These are phyloP conservation scores for Trichoderma reesei DNA, from an alignment of 495 filamentous ascomycete species.

Conservation along the genomic window DNA sequence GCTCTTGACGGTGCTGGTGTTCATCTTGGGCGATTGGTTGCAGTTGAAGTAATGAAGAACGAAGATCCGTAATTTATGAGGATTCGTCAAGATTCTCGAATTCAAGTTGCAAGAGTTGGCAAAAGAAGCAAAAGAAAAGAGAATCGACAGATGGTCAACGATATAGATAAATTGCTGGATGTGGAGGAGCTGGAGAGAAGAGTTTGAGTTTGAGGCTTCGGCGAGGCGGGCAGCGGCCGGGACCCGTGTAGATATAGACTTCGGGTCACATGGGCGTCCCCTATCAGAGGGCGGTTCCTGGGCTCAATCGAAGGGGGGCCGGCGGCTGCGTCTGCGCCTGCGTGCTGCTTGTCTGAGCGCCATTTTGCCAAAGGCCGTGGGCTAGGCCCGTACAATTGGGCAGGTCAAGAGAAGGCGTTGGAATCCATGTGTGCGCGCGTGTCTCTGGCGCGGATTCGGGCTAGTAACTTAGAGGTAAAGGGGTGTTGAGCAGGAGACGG, in stretches of 20 bases:
- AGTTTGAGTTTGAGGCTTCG: not conserved
- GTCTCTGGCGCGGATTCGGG: constrained; percentile 4
- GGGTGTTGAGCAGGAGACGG: not conserved
- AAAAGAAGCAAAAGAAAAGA: not conserved
- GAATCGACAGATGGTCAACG: too few relatives aligned
- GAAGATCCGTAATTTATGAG: too few relatives aligned
- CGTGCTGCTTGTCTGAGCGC: not conserved
- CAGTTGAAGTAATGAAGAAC: not conserved
- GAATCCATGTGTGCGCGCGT: constrained; percentile 7
- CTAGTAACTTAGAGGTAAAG: constrained; percentile 9
- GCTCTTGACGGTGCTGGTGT: constrained; percentile 9
- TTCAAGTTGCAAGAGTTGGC: not conserved
- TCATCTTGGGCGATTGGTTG: constrained; percentile 8
- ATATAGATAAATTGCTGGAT: not conserved
- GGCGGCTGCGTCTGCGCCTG: not conserved
- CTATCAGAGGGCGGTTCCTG: not conserved
- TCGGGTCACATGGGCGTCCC: not conserved
- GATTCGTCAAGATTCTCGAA: too few relatives aligned
- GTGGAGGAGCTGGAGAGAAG: not conserved
- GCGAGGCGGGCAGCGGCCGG: not conserved
- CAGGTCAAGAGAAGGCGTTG: not conserved
- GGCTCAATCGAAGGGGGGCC: not conserved
- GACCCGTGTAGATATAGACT: not conserved
- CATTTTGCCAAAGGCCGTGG: not conserved
- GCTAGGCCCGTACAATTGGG: constrained; percentile 3